phyloP scores from a whole-genome alignment of 1,139 yeast genomes.

The Suhomyces guaymorum region DNA sequence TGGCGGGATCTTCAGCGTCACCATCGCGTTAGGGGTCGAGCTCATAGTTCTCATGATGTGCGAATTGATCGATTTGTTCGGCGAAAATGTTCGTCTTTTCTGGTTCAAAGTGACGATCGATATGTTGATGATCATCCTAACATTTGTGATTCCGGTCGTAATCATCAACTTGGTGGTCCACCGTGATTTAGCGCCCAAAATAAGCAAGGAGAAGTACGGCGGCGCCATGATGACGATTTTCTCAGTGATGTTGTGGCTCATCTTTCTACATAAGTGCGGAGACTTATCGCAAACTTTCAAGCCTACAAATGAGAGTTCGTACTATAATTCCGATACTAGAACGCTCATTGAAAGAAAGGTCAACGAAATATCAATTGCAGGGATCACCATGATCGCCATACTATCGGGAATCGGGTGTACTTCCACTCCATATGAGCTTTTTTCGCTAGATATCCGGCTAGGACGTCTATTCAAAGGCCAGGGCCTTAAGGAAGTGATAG shows the following conservation, averaged over 20 bases:
- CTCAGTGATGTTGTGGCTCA: constrained; percentile 31
- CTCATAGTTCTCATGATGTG: constrained; percentile 40
- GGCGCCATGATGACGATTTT: constrained; percentile 16
- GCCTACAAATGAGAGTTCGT: constrained; percentile 18
- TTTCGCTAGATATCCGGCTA: constrained; percentile 14
- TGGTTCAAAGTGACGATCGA: constrained; percentile 37
- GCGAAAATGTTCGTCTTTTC: constrained; percentile 24
- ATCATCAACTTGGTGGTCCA: constrained; percentile 32
- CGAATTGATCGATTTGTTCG: constrained; percentile 33
- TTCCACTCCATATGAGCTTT: constrained; percentile 52
- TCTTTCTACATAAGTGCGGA: constrained; percentile 39
- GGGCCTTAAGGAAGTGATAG: not conserved
- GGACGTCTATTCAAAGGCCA: constrained; percentile 5
- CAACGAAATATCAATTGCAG: constrained; percentile 66
- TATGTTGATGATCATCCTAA: constrained; percentile 32
- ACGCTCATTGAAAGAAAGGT: constrained; percentile 44
- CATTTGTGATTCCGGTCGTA: constrained; percentile 37
- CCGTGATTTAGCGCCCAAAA: constrained; percentile 28
- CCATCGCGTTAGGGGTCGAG: constrained; percentile 34
- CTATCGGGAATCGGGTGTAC: constrained; percentile 76
- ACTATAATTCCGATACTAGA: constrained; percentile 19
- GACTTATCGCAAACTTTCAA: constrained; percentile 33
- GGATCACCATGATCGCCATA: constrained; percentile 69
- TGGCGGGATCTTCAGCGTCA: constrained; percentile 31
- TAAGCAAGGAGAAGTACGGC: constrained; percentile 9